Base-by-base conservation (phyloP, 306 rosid genomes). In the Coriaria nepalensis region DNA sequence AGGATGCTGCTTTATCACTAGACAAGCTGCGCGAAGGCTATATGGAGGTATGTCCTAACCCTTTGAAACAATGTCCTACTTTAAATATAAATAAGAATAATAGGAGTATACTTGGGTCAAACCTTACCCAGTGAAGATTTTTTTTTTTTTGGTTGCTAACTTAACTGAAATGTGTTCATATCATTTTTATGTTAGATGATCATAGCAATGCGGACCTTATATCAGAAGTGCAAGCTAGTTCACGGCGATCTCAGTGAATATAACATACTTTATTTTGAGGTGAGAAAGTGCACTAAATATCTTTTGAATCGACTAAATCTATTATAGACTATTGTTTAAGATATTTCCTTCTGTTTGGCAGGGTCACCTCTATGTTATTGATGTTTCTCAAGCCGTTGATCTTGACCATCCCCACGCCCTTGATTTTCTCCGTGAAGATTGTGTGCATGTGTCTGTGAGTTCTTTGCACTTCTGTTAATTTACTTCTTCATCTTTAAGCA, bases 191-290 rank as follows among this genome's bases (percentile, higher is more conserved):
- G 35, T 36, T 78, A 83, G 94, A 68, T 88, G 60, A 74, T 88
- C 65, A 62, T 83, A 13, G 77, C 78, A 43, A 88, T 88, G 96
- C 77, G 96, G 51, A 83, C 73, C 13, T 56, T 83, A 57, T 88
- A 88, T 67, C 94, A 83, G 64, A 83, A 81, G 66, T 78, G 94
- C 80, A 88, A 78, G 71, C 62, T 88, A 69, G 96, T 88, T 61
- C 96, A 88, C 32, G 94, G 94, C 37, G 96, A 88, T 55, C 94
- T 88, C 40, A 81, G 96, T 38, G 96, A 88, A 72, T 83, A 88
- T 64, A 88, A 80, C 63, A 74, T 78, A 61, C 96, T 83, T 46
- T 80, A 80, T 73, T 78, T 7, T 72, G 94, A 88, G 84, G 96
- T 76, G 55, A 59, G 59, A 40, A n/a, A 13, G 15, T 41, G 10